phyloP scores from a whole-genome alignment of 2,329 filamentous ascomycete species.

The Harringtonia aguacate region DNA sequence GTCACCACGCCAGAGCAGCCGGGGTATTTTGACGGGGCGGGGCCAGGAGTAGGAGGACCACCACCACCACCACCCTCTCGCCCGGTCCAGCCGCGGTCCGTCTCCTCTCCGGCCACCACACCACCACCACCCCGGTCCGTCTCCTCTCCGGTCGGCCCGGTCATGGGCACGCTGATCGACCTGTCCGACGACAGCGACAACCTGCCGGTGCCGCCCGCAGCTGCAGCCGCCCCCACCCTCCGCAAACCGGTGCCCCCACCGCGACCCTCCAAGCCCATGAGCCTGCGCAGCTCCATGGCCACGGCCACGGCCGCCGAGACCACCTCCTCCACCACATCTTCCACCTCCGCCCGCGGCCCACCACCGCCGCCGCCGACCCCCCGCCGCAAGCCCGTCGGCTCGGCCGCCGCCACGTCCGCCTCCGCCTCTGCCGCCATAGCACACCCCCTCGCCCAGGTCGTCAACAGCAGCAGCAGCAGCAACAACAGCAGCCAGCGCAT shows the following conservation, averaged over 20 bases:
- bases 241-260: slow-evolving; percentile 35
- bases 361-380: slow-evolving; percentile 8
- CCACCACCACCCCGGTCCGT: slow-evolving; percentile 20
- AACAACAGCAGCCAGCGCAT: slow-evolving; percentile 7
- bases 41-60: background rate
- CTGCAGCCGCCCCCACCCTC: background rate
- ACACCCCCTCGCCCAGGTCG: slow-evolving; percentile 30
- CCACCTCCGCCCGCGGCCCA: background rate
- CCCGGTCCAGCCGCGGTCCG: slow-evolving; percentile 5
- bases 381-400: background rate
- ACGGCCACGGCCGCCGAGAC: background rate
- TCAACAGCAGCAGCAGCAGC: slow-evolving; percentile 18
- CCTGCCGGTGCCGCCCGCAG: background rate
- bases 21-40: slow-evolving; percentile 67
- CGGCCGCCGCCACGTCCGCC: background rate
- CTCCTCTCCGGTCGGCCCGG: slow-evolving; percentile 21
- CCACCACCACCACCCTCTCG: slow-evolving; percentile 8
- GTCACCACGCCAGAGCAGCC: slow-evolving; percentile 70
- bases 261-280: slow-evolving; percentile 45
- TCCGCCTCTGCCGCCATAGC: slow-evolving; percentile 5
- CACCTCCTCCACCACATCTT: background rate
- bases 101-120: background rate
- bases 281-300: slow-evolving; percentile 33
- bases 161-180: slow-evolving; percentile 52
- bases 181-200: slow-evolving; percentile 38